These are phyloP conservation scores for Tolypocladium inflatum DNA, from an alignment of 2,329 filamentous ascomycete genomes.

Conservation along the genomic window DNA sequence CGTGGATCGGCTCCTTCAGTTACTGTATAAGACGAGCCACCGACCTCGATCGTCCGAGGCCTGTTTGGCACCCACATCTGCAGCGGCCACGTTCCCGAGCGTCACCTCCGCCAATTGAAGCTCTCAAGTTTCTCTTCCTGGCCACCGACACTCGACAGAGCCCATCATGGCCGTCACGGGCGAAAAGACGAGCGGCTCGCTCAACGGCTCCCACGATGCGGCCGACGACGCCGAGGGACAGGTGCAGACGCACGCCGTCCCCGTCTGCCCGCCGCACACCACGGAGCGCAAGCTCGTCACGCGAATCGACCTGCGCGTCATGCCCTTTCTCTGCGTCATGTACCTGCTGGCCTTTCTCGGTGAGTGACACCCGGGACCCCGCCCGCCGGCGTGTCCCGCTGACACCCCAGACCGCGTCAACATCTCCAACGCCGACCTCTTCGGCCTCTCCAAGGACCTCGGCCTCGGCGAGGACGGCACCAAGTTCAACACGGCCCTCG, in stretches of 20 bases:
- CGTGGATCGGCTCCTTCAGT: neutral
- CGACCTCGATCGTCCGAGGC: neutral
- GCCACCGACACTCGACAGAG: neutral
- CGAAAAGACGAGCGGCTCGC: neutral
- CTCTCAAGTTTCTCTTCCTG: no score
- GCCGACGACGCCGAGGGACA: neutral
- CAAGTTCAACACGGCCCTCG: slow-evolving; percentile 66
- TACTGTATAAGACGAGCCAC: neutral
- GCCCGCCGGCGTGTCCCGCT: neutral
- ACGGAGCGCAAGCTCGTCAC: slow-evolving; percentile 56
- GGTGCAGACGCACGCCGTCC: neutral
- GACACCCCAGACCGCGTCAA: slow-evolving; percentile 52
- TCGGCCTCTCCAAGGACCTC: slow-evolving; percentile 55
- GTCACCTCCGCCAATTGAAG: neutral
- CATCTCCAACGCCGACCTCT: slow-evolving; percentile 67
- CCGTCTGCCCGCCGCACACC: slow-evolving; percentile 40
- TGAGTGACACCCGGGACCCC: slow-evolving; percentile 13
- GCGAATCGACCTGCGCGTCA: slow-evolving; percentile 61
- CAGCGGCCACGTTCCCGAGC: neutral
- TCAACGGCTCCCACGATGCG: neutral
- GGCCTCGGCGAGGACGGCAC: slow-evolving; percentile 35
- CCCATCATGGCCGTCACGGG: neutral
- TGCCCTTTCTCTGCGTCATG: slow-evolving; percentile 65
- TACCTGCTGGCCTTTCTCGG: slow-evolving; percentile 62
- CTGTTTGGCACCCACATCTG: neutral